Conservation (phyloP, 2,329 filamentous ascomycete species). For the Claviceps fusiformis region DNA sequence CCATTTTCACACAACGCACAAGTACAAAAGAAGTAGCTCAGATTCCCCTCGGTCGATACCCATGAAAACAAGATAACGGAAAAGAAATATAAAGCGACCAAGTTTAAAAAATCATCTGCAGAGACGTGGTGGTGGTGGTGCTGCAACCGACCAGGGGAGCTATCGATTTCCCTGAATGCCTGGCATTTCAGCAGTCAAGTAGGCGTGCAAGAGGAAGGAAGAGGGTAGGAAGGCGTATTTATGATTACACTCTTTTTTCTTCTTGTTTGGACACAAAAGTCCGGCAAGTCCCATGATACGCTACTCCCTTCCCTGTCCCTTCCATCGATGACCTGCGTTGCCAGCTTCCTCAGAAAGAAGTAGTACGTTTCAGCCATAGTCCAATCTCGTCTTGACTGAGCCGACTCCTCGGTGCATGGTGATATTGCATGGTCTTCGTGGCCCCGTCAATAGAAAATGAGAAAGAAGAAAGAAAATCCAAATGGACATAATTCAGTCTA, state of each 20-base stretch:
- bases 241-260: background rate
- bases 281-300: background rate
- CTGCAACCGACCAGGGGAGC: background rate
- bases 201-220: background rate
- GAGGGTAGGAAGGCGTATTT: background rate
- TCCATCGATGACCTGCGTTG: background rate
- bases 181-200: background rate
- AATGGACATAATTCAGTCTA: conserved; percentile 23
- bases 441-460: conserved; percentile 1
- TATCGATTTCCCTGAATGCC: background rate
- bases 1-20: conserved; percentile 6
- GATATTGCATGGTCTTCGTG: conserved; percentile 7
- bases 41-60: conserved; percentile 4
- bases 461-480: conserved; percentile 16
- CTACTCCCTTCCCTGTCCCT: background rate
- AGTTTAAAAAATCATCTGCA: background rate
- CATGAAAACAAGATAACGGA: background rate
- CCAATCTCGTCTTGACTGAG: background rate
- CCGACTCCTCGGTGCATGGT: conserved; percentile 9
- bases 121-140: background rate
- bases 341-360: background rate
- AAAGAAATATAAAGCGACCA: background rate
- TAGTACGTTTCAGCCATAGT: background rate
- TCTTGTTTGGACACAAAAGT: background rate
- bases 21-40: conserved; percentile 4